These are phyloP conservation scores for Tulasnella sp. DNA, from an alignment of 768 basidiomycete species.

Conservation along the genomic window DNA sequence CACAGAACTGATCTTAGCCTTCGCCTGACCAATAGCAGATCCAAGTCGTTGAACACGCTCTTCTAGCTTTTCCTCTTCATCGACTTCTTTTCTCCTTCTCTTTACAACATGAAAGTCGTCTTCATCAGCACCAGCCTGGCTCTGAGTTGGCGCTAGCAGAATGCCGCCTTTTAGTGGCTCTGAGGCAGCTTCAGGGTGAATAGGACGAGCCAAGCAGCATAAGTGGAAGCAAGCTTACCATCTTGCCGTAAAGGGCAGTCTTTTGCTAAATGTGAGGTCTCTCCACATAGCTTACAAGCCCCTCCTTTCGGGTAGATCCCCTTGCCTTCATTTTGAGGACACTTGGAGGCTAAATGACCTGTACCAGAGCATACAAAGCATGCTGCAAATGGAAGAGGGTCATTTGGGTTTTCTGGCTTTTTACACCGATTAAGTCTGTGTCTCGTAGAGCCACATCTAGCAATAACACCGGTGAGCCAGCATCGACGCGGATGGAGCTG, in stretches of 20 bases:
- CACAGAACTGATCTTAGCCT: too few species aligned
- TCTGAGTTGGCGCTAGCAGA: conserved; percentile 18
- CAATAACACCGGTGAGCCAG: not conserved
- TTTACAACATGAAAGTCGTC: conserved; percentile 85
- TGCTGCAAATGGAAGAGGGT: conserved; percentile 75
- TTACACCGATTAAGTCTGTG: conserved; percentile 74
- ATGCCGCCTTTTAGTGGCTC: not conserved
- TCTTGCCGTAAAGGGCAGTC: conserved; percentile 49
- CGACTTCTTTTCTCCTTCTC: conserved; percentile 46
- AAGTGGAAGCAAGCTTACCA: not conserved
- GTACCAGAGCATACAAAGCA: conserved; percentile 80
- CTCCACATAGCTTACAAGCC: conserved; percentile 75
- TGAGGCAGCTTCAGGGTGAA: not conserved
- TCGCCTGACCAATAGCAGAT: not conserved
- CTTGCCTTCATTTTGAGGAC: conserved; percentile 63
- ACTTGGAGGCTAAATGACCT: conserved; percentile 76
- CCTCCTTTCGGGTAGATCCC: conserved; percentile 89
- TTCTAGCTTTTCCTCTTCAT: conserved; percentile 40
- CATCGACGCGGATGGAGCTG: not conserved
- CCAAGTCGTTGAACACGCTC: conserved; percentile 1
- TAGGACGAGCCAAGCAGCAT: not conserved
- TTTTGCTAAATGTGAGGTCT: conserved; percentile 72
- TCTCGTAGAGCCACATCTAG: conserved; percentile 66
- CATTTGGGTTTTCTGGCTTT: conserved; percentile 42
- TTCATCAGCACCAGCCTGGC: conserved; percentile 68